Percentiles rank a stretch among this genome's conserved stretches.
Conservation (phyloP, 1,139 yeast species). For the Sugiyamaella novakii region DNA sequence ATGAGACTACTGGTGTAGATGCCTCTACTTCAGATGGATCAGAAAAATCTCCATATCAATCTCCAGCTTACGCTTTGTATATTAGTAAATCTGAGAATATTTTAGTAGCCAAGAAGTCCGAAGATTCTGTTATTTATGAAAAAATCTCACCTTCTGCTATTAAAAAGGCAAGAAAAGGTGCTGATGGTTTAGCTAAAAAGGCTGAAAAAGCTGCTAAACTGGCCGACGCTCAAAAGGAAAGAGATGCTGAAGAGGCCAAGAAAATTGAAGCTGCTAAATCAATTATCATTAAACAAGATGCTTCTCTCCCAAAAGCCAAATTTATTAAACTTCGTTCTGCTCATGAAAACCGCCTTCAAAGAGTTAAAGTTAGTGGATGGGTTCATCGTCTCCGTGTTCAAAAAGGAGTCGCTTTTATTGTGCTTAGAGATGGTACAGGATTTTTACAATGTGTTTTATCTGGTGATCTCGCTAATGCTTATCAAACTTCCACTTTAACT, state of each 20-base stretch:
- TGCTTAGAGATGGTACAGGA: conserved; percentile 95
- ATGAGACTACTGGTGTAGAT: conserved; percentile 73
- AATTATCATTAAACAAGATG: conserved; percentile 72
- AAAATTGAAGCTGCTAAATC: conserved; percentile 72
- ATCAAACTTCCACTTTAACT: conserved; percentile 80
- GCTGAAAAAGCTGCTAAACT: conserved; percentile 74
- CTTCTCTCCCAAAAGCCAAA: conserved; percentile 67
- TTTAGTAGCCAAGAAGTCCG: conserved; percentile 65
- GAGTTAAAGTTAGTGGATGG: conserved; percentile 91
- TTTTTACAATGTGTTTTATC: conserved; percentile 81
- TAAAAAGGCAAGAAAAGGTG: conserved; percentile 96
- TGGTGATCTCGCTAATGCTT: conserved; percentile 91
- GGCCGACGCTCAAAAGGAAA: conserved; percentile 61
- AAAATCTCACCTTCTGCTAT: conserved; percentile 91
- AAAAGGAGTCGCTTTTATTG: conserved; percentile 88
- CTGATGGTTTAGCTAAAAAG: conserved; percentile 88
- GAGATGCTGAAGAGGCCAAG: conserved; percentile 65
- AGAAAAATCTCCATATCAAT: conserved; percentile 68
- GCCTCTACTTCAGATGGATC: conserved; percentile 56
- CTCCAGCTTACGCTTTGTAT: conserved; percentile 81
- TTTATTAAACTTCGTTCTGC: conserved; percentile 65
- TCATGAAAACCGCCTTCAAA: conserved; percentile 55
- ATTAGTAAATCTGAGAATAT: conserved; percentile 56
- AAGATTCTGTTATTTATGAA: conserved; percentile 53
- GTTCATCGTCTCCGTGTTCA: conserved; percentile 90